Conservation (phyloP, 495 filamentous ascomycete genomes). For the Parathielavia appendiculata region DNA sequence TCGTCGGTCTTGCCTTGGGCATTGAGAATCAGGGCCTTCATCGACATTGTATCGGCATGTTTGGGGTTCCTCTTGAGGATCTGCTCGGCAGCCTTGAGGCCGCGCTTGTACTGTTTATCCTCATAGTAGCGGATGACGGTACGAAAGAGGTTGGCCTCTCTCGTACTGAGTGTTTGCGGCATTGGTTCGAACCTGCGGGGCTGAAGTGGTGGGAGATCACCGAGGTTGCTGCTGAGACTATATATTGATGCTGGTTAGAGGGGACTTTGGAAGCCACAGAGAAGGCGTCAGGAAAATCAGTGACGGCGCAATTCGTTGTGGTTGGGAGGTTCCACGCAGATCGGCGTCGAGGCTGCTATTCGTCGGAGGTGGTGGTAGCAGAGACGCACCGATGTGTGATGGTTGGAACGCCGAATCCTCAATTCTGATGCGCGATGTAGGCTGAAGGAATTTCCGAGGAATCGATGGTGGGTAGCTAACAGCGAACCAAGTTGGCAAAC, state of each 20-base stretch:
- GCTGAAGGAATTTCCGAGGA: background rate
- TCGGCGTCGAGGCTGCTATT: background rate
- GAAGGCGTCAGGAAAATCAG: too few species aligned
- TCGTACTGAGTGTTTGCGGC: constrained; percentile 79
- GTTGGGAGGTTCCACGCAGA: background rate
- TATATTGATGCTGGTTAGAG: background rate
- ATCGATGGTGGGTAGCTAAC: background rate
- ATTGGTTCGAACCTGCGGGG: constrained; percentile 40
- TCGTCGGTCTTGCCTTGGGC: constrained; percentile 84
- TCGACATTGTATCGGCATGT: constrained; percentile 96
- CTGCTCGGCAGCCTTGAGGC: constrained; percentile 87
- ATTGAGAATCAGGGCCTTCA: constrained; percentile 98
- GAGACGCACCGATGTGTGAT: background rate
- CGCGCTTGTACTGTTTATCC: constrained; percentile 97
- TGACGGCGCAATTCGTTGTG: background rate
- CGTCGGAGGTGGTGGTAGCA: background rate
- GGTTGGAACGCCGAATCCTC: background rate
- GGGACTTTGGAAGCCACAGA: background rate
- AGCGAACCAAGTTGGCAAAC: background rate
- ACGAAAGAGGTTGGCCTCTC: constrained; percentile 89
- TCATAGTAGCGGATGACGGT: constrained; percentile 94
- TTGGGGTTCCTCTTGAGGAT: constrained; percentile 89
- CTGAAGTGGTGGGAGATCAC: background rate
- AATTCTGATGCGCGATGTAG: background rate
- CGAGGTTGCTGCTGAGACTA: background rate